Evolutionary conservation across 768 basidiomycete genomes (phyloP).

Genomic region (Galerina marginata): DNA sequence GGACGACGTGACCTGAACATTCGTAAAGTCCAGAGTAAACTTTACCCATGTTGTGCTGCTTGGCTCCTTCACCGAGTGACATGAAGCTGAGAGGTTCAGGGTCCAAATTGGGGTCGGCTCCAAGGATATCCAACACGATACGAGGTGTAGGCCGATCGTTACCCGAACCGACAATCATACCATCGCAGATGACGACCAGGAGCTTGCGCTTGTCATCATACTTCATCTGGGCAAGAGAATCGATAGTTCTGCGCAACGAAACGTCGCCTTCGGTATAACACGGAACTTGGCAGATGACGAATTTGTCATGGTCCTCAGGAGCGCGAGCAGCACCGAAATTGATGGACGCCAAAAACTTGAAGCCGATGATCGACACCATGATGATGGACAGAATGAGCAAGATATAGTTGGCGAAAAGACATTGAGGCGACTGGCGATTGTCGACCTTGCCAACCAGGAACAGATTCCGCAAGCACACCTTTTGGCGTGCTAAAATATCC

Average conservation of each 20-base stretch:
- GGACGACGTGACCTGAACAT: conserved; percentile 92
- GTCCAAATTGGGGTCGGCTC: conserved; percentile 90
- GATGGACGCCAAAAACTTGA: conserved; percentile 94
- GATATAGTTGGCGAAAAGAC: conserved; percentile 90
- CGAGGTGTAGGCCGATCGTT: conserved; percentile 96
- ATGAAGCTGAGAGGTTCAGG: conserved; percentile 95
- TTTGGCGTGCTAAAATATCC: conserved; percentile 70
- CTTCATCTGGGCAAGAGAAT: conserved; percentile 91
- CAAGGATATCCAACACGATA: conserved; percentile 96
- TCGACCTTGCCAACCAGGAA: conserved; percentile 93
- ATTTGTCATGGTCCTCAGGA: conserved; percentile 96
- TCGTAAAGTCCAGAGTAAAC: conserved; percentile 97
- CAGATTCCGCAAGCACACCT: conserved; percentile 89
- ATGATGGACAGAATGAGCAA: conserved; percentile 86
- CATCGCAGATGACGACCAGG: conserved; percentile 92
- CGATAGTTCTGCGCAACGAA: conserved; percentile 87
- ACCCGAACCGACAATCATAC: conserved; percentile 96
- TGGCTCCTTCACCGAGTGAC: conserved; percentile 91
- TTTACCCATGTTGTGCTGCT: conserved; percentile 98
- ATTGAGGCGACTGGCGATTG: conserved; percentile 90
- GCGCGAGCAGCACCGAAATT: conserved; percentile 81
- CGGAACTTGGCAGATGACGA: conserved; percentile 96
- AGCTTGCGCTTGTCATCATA: conserved; percentile 99
- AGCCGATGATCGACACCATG: conserved; percentile 95
- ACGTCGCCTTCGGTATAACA: conserved; percentile 97